phyloP scores from a whole-genome alignment of 768 basidiomycete genomes.

The Boletus tylopilopsis region DNA sequence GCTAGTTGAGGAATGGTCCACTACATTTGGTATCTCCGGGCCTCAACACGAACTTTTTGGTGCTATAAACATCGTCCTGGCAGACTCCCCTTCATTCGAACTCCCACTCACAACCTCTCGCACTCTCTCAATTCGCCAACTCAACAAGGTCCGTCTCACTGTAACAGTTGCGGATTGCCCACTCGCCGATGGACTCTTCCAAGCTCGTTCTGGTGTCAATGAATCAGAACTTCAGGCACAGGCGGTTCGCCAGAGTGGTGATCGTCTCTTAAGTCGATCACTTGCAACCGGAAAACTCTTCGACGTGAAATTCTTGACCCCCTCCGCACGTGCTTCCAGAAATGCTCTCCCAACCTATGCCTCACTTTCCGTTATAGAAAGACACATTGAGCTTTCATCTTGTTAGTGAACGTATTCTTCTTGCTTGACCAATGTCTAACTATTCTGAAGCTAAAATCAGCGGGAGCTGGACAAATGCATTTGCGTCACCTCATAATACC shows the following conservation, averaged over 20 bases:
- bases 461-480: slow-evolving; percentile 7
- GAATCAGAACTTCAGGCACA: background rate
- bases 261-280: slow-evolving; percentile 8
- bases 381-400: slow-evolving; percentile 2
- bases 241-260: slow-evolving; percentile 4
- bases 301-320: slow-evolving; percentile 21
- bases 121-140: background rate
- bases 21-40: no score
- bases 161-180: slow-evolving; percentile 17
- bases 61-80: slow-evolving; percentile 1
- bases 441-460: slow-evolving; percentile 10
- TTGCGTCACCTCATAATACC: background rate
- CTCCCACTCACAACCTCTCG: background rate
- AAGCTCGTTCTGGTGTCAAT: background rate
- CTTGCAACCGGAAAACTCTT: slow-evolving; percentile 16
- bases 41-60: background rate
- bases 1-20: background rate
- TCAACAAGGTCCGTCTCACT: slow-evolving; percentile 5
- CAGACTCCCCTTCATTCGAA: background rate
- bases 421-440: background rate
- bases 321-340: background rate
- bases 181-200: slow-evolving; percentile 15
- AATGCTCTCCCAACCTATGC: slow-evolving; percentile 9
- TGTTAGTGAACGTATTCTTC: slow-evolving; percentile 5
- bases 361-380: slow-evolving; percentile 12